phyloP scores from a whole-genome alignment of 306 rosid genomes.

The Senna siamea region DNA sequence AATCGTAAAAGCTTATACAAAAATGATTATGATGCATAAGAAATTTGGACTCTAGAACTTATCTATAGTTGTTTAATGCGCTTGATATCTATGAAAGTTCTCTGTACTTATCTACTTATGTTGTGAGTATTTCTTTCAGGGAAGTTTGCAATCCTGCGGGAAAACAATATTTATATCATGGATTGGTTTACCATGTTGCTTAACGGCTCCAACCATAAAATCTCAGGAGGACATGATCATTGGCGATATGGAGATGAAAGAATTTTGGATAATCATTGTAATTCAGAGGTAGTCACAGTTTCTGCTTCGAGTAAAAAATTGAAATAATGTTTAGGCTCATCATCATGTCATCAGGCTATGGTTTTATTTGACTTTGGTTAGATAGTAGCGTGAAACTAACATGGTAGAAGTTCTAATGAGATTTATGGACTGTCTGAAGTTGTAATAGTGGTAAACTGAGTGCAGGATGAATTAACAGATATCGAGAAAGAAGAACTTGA shows the following conservation, averaged over 20 bases:
- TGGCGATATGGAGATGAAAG: slow-evolving; percentile 59
- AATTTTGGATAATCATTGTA: slow-evolving; percentile 49
- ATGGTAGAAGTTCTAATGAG: slow-evolving; percentile 20
- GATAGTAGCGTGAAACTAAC: slow-evolving; percentile 6
- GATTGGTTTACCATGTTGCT: slow-evolving; percentile 87
- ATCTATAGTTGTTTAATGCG: slow-evolving; percentile 13
- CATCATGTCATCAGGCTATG: slow-evolving; percentile 24
- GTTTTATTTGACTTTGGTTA: slow-evolving; percentile 26
- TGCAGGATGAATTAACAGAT: slow-evolving; percentile 73
- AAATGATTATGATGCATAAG: slow-evolving; percentile 20
- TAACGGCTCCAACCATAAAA: slow-evolving; percentile 71
- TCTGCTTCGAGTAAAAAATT: slow-evolving; percentile 31
- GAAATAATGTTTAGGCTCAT: neutral
- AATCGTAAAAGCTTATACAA: neutral
- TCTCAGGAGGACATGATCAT: slow-evolving; percentile 53
- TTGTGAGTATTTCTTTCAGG: slow-evolving; percentile 42
- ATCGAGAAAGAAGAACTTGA: slow-evolving; percentile 73
- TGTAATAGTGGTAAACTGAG: slow-evolving; percentile 40
- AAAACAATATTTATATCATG: slow-evolving; percentile 52
- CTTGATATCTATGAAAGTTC: slow-evolving; percentile 24
- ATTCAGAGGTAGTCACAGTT: slow-evolving; percentile 62
- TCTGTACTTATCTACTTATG: neutral
- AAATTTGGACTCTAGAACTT: neutral
- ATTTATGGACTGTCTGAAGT: slow-evolving; percentile 41
- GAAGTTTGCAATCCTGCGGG: too few relatives aligned